Base-by-base conservation (phyloP, 208 protist genomes). In the Leishmania arabica region DNA sequence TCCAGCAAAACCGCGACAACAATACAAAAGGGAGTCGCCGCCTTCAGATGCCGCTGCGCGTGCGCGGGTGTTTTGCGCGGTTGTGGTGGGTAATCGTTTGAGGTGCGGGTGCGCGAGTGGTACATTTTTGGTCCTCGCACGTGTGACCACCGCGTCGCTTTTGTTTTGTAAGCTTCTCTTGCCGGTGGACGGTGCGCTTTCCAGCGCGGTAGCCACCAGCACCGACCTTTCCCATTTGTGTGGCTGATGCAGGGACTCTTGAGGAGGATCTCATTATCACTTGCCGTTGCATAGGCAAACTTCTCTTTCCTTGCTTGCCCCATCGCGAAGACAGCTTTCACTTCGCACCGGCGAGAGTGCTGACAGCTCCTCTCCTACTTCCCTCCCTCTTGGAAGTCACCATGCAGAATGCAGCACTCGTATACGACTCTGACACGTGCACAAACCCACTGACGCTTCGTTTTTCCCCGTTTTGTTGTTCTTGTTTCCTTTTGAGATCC, bases 401-500 rank as follows among this genome's bases (percentile, higher is more conserved):
- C 24, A 0, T 8, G 6, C 7, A 9, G 56, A 62, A 62, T 54
- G 56, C 17, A 31, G 56, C 2, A 13, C 27, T 31, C 24, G 24
- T 71, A 45, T 40, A 47, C 37, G 4, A 31, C 65, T 7, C 65
- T 37, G 65, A 5, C 37, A 31, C 65, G 34, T 19, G 17, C 24
- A n/a, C 34, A 24, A 47, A 47, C 19, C 37, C 19, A 47, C 37
- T 8, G 31, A 31, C 64, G 4, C 31, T 13, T 40, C 5, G 19
- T 27, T 71, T 47, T 42, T 37, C 34, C 45, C 40, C n/a, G 58
- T 64, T 77, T 31, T 77, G 40, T 77, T 62, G 75, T 77, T 49
- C 71, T 54, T 31, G 8, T 47, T 24, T 69, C 68, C 51, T 69
- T 58, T 17, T 37, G n/a, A 58, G 19, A 1, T 60, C 54, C 21